Evolutionary conservation across 1,284 basidiomycete genomes (phyloP).

Genomic region (Mycena citricolor): DNA sequence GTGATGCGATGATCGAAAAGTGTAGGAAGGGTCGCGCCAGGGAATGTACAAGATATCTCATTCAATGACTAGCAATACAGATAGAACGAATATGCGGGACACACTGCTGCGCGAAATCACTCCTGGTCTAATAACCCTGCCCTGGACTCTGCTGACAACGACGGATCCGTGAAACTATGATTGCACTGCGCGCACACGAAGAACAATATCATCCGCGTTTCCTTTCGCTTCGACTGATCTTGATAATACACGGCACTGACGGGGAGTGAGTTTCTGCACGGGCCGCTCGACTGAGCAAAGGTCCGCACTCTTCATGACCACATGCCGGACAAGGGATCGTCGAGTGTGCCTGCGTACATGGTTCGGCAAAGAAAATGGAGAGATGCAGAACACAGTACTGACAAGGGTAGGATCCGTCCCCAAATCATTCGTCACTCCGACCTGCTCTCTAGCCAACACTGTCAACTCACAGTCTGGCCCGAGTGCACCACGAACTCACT

Average conservation of each 20-base stretch:
- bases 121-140: no score
- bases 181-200: slow-evolving; percentile 90
- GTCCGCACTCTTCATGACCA: slow-evolving; percentile 68
- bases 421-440: slow-evolving; percentile 88
- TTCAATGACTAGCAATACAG: no score
- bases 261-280: slow-evolving; percentile 5
- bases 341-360: slow-evolving; percentile 58
- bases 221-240: slow-evolving; percentile 91
- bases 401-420: slow-evolving; percentile 91
- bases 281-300: slow-evolving; percentile 1
- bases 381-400: slow-evolving; percentile 25
- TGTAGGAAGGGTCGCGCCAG: no score
- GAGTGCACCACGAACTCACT: slow-evolving; percentile 53
- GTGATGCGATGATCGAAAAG: no score
- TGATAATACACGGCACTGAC: slow-evolving; percentile 87
- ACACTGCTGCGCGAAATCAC: no score
- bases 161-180: slow-evolving; percentile 73
- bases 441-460: slow-evolving; percentile 70
- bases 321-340: slow-evolving; percentile 72
- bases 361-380: slow-evolving; percentile 5
- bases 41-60: no score
- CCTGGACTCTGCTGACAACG: slow-evolving; percentile 15
- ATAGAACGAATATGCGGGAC: no score
- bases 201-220: slow-evolving; percentile 91
- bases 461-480: not conserved